phyloP scores from a whole-genome alignment of 2,329 filamentous ascomycete genomes.

The Claviceps monticola region DNA sequence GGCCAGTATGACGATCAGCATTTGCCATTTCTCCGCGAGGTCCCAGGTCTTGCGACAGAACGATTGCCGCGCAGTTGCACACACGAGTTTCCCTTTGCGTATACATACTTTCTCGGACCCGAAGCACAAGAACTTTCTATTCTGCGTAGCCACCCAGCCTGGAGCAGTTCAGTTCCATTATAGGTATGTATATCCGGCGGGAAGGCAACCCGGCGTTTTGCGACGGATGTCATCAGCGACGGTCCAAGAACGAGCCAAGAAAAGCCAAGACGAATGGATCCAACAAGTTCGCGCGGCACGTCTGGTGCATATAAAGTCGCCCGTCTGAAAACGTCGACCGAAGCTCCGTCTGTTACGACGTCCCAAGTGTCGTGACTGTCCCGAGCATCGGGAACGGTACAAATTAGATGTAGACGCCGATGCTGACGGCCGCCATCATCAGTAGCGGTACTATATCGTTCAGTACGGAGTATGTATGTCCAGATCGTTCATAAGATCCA shows the following conservation, averaged over 20 bases:
- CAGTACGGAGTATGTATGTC: too few species aligned
- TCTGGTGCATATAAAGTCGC: not conserved
- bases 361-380: too few species aligned
- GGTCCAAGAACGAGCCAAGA: not conserved
- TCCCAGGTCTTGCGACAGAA: not conserved
- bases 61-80: not conserved
- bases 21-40: not conserved
- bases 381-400: too few species aligned
- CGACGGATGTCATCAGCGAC: not conserved
- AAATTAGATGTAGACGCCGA: too few species aligned
- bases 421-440: not conserved
- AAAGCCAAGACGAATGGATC: not conserved
- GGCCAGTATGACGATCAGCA: not conserved
- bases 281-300: not conserved
- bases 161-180: too few species aligned
- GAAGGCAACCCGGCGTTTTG: not conserved
- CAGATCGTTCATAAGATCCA: too few species aligned
- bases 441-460: not conserved
- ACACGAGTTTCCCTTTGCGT: not conserved
- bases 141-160: not conserved
- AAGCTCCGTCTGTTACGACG: not conserved
- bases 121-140: not conserved
- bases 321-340: not conserved
- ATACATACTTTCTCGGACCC: not conserved
- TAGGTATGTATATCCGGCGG: too few species aligned